Base-by-base conservation (phyloP, 2,329 filamentous ascomycete genomes). In the Remersonia thermophila region DNA sequence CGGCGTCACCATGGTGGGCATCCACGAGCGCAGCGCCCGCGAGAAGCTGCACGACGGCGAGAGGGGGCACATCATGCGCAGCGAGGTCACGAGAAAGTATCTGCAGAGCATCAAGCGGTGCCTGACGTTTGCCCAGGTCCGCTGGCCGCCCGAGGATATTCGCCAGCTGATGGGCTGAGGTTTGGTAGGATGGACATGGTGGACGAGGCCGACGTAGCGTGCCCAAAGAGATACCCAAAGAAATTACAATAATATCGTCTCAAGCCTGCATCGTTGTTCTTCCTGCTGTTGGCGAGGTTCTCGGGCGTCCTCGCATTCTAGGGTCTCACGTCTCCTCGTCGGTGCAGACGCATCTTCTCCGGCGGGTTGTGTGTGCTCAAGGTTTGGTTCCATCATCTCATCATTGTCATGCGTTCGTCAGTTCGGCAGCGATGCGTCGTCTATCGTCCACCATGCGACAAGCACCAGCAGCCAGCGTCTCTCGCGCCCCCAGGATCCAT, bases 1-100 rank as follows among this genome's bases (percentile, higher is more conserved):
- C 53, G 91, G 91, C 61, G 91, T 98, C 27, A 98, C 91, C 57
- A 98, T 96, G 91, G 91, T 98, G 53, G 91, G 91, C 67, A 98
- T 98, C 51, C 91, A 98, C 72, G 91, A 96, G 67, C 77, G 91
- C 54, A 91, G 82, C 47, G 89, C 91, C 14, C 75, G 91, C 44
- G 91, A 98, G 62, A 98, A 98, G 62, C 65, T 98, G 41, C 87
- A 96, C 55, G 77, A 91, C 56, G 80, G 79, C 40, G 77, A 80
- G 53, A 80, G 86, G 52, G 91, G 89, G 3, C 87, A 98, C 57
- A 94, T 96, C 50, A 86, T 98, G 79, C 89, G 86, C 39, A 91
- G 96, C 55, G 91, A 98, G 62, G 78, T 82, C 30, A 98, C 91
- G 35, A 73, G 91, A 47, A 98, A 96, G 63, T 95, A 87, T 55